phyloP scores from a whole-genome alignment of 371 early-diverging fungal species.

The Chytridium lagenaria region DNA sequence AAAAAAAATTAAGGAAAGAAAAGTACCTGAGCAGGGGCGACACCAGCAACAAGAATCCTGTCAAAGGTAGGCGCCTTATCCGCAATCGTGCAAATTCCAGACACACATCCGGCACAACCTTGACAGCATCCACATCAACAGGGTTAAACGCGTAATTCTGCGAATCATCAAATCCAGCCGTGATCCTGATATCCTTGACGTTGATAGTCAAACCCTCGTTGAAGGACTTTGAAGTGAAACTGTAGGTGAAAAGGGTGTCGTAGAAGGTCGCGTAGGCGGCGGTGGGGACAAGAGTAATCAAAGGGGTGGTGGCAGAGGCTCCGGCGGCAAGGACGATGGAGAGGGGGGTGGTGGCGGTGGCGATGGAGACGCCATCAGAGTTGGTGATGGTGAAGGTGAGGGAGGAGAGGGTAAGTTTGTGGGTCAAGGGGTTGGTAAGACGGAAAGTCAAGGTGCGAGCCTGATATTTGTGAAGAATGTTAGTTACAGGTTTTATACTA shows the following conservation, averaged over 20 bases:
- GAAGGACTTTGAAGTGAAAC: background rate
- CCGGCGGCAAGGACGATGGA: background rate
- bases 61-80: background rate
- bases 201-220: background rate
- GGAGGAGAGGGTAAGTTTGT: background rate
- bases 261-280: background rate
- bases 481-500: background rate
- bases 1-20: too few species aligned
- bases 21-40: background rate
- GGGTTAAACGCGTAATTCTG: background rate
- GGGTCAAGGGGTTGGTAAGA: background rate
- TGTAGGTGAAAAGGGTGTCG: background rate
- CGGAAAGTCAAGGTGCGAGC: background rate
- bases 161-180: background rate
- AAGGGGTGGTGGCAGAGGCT: background rate
- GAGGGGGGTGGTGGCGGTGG: background rate
- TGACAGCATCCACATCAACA: background rate
- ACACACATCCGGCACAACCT: background rate
- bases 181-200: background rate
- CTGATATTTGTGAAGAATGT: background rate
- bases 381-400: background rate
- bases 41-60: background rate
- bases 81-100: background rate
- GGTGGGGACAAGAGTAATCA: background rate
- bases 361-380: background rate